phyloP scores from a whole-genome alignment of 2,329 filamentous ascomycete species.

The Xylaria sp. region DNA sequence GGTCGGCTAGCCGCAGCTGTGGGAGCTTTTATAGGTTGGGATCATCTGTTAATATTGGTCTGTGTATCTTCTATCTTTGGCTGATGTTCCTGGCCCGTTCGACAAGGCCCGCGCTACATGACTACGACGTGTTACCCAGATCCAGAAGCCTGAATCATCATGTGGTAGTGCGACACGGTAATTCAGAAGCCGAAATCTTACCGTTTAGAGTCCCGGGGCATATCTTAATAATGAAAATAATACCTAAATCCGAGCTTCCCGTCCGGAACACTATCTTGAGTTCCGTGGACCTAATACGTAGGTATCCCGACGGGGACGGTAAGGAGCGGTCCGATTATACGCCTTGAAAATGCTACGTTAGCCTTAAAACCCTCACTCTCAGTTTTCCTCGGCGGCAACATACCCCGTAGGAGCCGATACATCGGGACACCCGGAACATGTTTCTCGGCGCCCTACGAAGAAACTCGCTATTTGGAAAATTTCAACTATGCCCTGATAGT shows the following conservation, averaged over 20 bases:
- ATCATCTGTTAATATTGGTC: not conserved
- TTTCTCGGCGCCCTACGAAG: not conserved
- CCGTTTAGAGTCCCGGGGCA: not conserved
- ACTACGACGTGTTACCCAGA: not conserved
- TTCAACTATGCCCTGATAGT: not conserved
- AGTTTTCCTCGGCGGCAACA: not conserved
- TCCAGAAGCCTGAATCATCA: not conserved
- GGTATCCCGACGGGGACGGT: not conserved
- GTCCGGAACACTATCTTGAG: not conserved
- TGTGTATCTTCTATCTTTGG: not conserved
- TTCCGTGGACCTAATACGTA: not conserved
- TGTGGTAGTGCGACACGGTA: too few species aligned
- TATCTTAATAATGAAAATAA: not conserved
- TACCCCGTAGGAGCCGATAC: conserved; percentile 3
- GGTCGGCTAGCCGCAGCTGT: not conserved
- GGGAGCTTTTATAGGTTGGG: conserved; percentile 3
- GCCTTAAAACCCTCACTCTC: not conserved
- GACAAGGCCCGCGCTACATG: not conserved
- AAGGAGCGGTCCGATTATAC: conserved; percentile 5
- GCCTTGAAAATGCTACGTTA: not conserved
- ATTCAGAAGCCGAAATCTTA: too few species aligned
- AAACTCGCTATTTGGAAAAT: not conserved
- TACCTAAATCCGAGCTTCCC: conserved; percentile 1
- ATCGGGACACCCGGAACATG: not conserved
- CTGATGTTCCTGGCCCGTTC: not conserved